Percentiles rank a stretch among this genome's conserved stretches.
phyloP scores from a whole-genome alignment of 495 filamentous ascomycete genomes.

The Oleoguttula mirabilis region DNA sequence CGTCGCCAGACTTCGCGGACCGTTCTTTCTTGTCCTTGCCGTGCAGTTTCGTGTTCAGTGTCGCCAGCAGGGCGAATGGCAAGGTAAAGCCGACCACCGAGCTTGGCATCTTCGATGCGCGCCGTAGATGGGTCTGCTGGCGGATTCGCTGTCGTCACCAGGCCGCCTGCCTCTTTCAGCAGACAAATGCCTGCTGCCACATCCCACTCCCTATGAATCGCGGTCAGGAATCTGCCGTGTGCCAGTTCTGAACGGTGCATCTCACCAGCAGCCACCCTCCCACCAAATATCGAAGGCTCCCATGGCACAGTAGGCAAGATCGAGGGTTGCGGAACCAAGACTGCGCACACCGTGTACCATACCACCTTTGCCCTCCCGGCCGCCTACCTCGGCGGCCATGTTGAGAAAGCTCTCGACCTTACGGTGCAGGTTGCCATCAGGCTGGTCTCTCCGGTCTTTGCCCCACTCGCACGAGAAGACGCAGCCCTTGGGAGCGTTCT shows the following conservation, averaged over 20 bases:
- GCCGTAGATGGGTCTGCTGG: slow-evolving; percentile 42
- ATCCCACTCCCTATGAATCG: slow-evolving; percentile 26
- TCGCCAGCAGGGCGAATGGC: slow-evolving; percentile 54
- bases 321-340: slow-evolving; percentile 46
- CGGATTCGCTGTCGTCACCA: slow-evolving; percentile 56
- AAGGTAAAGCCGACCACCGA: slow-evolving; percentile 54
- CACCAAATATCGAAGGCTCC: slow-evolving; percentile 28
- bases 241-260: slow-evolving; percentile 13
- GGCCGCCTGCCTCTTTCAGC: slow-evolving; percentile 47
- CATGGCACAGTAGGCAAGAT: slow-evolving; percentile 47
- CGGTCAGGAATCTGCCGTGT: background rate
- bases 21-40: slow-evolving; percentile 51
- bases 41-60: slow-evolving; percentile 45
- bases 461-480: slow-evolving; percentile 62
- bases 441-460: slow-evolving; percentile 51
- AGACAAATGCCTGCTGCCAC: slow-evolving; percentile 47
- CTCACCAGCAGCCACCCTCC: slow-evolving; percentile 47
- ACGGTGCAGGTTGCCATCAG: slow-evolving; percentile 49
- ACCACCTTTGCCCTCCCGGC: slow-evolving; percentile 48
- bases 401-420: slow-evolving; percentile 61
- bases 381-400: slow-evolving; percentile 51
- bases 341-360: slow-evolving; percentile 49
- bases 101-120: slow-evolving; percentile 42
- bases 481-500: slow-evolving; percentile 51
- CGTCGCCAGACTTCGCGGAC: slow-evolving; percentile 58